Evolutionary conservation across 73 alveolate genomes (phyloP).

Genomic region (Tetrahymena borealis): DNA sequence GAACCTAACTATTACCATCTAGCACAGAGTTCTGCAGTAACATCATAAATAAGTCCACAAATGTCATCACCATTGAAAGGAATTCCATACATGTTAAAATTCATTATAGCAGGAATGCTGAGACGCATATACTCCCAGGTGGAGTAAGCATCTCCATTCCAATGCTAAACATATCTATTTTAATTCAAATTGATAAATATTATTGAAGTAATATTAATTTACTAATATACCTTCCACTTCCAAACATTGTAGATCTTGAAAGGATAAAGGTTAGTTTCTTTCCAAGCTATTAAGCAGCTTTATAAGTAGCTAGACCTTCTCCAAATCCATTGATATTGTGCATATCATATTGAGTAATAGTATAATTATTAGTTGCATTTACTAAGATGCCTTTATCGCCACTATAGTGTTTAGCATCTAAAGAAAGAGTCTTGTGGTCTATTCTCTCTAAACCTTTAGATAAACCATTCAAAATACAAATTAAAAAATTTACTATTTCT

Average conservation of each 20-base stretch:
- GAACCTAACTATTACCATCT: slow-evolving; percentile 81
- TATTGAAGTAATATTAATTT: no score
- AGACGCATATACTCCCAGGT: slow-evolving; percentile 75
- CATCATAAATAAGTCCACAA: slow-evolving; percentile 85
- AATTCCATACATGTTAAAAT: slow-evolving; percentile 91
- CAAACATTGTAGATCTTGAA: slow-evolving; percentile 82
- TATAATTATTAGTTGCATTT: background rate
- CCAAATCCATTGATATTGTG: slow-evolving; percentile 67
- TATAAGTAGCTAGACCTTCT: slow-evolving; percentile 51
- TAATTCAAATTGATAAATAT: background rate
- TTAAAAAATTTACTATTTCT: no score
- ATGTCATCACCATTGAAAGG: slow-evolving; percentile 94
- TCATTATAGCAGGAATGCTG: slow-evolving; percentile 84
- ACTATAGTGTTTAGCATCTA: slow-evolving; percentile 22
- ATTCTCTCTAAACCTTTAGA: background rate
- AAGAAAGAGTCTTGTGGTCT: slow-evolving; percentile 20
- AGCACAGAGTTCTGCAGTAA: slow-evolving; percentile 67
- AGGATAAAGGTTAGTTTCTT: slow-evolving; percentile 60
- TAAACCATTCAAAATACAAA: no score
- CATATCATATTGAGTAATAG: slow-evolving; percentile 45
- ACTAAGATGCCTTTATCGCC: slow-evolving; percentile 31
- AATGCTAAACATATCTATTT: slow-evolving; percentile 66
- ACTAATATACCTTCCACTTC: slow-evolving; percentile 81
- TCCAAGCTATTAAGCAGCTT: slow-evolving; percentile 43
- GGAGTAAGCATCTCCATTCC: slow-evolving; percentile 89